Percentiles rank a stretch among this genome's conserved stretches.
phyloP scores from a whole-genome alignment of 2,329 filamentous ascomycete species.

The Nothophoma quercina region DNA sequence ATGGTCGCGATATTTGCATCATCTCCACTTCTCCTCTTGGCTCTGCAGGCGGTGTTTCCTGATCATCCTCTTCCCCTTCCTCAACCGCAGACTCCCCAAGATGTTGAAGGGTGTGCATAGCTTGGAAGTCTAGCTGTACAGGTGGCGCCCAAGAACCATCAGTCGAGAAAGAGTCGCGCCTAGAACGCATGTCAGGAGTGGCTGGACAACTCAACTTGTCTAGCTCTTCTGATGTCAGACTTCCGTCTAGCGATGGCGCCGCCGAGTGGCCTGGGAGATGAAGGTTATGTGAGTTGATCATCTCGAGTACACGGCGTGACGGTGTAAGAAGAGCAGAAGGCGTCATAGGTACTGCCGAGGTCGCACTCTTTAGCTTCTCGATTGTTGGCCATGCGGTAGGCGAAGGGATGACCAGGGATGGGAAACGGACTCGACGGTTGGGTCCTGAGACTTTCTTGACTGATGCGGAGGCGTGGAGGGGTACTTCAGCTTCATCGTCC shows the following conservation, averaged over 20 bases:
- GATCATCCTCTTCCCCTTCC: conserved; percentile 32
- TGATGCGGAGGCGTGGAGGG: conserved; percentile 61
- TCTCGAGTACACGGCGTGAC: conserved; percentile 76
- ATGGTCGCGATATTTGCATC: conserved; percentile 63
- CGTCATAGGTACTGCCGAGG: conserved; percentile 60
- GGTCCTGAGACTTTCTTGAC: conserved; percentile 52
- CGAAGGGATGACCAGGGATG: conserved; percentile 66
- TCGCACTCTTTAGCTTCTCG: conserved; percentile 61
- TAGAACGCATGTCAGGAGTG: conserved; percentile 68
- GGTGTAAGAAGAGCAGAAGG: conserved; percentile 70
- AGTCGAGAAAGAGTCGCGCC: conserved; percentile 55
- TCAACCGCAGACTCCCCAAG: conserved; percentile 56
- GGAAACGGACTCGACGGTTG: conserved; percentile 59
- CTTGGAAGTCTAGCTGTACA: conserved; percentile 74
- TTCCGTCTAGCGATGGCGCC: conserved; percentile 89
- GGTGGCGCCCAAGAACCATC: conserved; percentile 69
- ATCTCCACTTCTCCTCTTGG: conserved; percentile 71
- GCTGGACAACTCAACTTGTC: conserved; percentile 83
- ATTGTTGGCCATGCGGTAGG: conserved; percentile 65
- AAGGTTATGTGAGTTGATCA: conserved; percentile 66
- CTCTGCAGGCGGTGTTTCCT: conserved; percentile 47
- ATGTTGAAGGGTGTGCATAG: conserved; percentile 80
- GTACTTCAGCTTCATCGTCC: conserved; percentile 71
- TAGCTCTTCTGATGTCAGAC: conserved; percentile 85
- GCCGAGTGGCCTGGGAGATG: conserved; percentile 78